Evolutionary conservation across 129 eudicot genomes (phyloP).

Genomic region (Artemisia tridentata): DNA sequence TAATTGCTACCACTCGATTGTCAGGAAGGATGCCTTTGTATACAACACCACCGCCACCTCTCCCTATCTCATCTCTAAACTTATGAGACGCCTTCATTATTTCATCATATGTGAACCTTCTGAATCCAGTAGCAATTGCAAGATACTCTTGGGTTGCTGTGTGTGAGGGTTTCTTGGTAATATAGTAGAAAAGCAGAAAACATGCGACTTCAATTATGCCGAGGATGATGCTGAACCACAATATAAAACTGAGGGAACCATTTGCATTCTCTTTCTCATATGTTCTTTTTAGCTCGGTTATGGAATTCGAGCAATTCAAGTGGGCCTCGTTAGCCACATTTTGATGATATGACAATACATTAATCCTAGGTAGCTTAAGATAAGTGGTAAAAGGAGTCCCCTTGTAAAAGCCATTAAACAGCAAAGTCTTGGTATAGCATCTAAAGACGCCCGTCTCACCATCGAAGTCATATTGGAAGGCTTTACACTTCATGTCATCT

Average conservation of each 20-base stretch:
- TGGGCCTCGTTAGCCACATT: background rate
- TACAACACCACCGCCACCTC: background rate
- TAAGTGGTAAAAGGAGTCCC: background rate
- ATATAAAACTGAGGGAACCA: background rate
- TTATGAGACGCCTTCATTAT: slow-evolving; percentile 4
- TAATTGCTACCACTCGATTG: slow-evolving; percentile 1
- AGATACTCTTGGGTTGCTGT: background rate
- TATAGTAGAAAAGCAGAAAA: background rate
- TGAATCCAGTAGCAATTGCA: slow-evolving; percentile 11
- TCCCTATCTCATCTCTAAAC: background rate
- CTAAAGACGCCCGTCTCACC: background rate
- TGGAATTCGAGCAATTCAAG: background rate
- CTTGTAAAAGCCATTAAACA: background rate
- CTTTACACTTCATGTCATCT: background rate
- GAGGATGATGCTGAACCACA: slow-evolving; percentile 11
- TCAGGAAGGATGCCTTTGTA: slow-evolving; percentile 7
- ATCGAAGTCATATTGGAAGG: background rate
- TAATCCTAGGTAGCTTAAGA: background rate
- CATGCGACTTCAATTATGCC: background rate
- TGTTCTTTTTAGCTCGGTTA: background rate
- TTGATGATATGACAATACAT: background rate
- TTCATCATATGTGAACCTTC: slow-evolving; percentile 8
- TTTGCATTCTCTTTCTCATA: background rate
- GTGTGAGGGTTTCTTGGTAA: background rate
- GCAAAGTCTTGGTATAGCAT: background rate